Percentiles rank a stretch among this genome's conserved stretches.
These are phyloP conservation scores for Cucumis melo DNA, from an alignment of 306 rosid genomes.

Conservation along the genomic window DNA sequence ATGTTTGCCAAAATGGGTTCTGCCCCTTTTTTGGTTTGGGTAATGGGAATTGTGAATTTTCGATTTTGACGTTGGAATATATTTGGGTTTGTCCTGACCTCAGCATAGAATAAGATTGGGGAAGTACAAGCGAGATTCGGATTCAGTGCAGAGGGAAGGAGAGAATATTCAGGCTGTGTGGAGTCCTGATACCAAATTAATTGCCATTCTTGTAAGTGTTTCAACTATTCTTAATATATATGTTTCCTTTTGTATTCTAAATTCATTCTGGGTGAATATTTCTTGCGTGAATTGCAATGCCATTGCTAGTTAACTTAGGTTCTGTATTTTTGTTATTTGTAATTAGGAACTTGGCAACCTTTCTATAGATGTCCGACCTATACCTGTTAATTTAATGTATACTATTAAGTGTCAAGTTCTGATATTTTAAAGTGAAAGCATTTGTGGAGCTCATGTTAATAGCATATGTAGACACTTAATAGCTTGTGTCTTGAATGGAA, in stretches of 20 bases:
- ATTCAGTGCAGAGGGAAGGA: constrained; percentile 69
- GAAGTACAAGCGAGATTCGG: constrained; percentile 77
- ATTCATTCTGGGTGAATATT: neutral
- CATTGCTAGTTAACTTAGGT: neutral
- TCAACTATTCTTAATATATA: too few species aligned
- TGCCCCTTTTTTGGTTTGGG: neutral
- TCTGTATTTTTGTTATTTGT: neutral
- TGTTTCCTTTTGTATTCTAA: neutral
- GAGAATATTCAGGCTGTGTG: constrained; percentile 91
- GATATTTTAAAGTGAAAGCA: neutral
- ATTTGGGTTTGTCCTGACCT: constrained; percentile 14
- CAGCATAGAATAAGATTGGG: constrained; percentile 92
- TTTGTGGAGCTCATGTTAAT: neutral
- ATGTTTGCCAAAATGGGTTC: neutral
- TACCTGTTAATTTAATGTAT: neutral
- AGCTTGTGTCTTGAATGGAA: neutral
- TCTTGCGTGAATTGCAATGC: neutral
- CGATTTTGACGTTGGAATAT: constrained; percentile 23
- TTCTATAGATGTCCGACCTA: neutral
- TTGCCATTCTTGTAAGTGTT: constrained; percentile 65
- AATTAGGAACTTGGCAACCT: neutral
- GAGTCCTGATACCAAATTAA: constrained; percentile 87
- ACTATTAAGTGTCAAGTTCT: neutral
- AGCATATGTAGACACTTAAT: neutral
- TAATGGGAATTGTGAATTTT: neutral